Percentiles rank a stretch among this genome's conserved stretches.
Conservation (phyloP, 2,329 filamentous ascomycete genomes). For the Leptographium radiaticola region DNA sequence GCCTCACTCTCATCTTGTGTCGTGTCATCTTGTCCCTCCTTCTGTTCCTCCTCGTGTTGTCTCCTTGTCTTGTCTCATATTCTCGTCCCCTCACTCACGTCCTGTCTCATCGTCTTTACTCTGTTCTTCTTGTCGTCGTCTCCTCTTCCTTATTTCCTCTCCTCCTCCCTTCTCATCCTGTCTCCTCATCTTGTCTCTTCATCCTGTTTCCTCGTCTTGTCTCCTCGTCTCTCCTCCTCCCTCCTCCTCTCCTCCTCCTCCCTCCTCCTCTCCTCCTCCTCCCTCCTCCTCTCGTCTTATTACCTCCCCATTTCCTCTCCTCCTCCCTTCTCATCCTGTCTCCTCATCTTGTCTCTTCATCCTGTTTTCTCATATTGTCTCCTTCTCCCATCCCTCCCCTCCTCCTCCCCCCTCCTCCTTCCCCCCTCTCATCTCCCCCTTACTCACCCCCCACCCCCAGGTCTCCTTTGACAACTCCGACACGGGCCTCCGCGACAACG, state of each 20-base stretch:
- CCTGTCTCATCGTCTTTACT: neutral
- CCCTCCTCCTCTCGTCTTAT: too few relatives aligned
- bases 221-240: neutral
- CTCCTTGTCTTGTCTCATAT: neutral
- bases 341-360: too few relatives aligned
- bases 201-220: too few relatives aligned
- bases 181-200: too few relatives aligned
- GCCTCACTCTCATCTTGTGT: neutral
- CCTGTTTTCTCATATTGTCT: too few relatives aligned
- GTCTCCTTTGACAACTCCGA: constrained; percentile 14
- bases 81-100: too few relatives aligned
- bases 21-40: neutral
- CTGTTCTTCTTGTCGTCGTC: neutral
- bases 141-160: neutral
- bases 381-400: too few relatives aligned
- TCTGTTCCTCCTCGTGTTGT: neutral
- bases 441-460: neutral
- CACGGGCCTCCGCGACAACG: constrained; percentile 16
- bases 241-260: neutral
- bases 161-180: too few relatives aligned
- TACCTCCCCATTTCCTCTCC: too few relatives aligned
- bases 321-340: too few relatives aligned
- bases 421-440: neutral
- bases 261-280: neutral
- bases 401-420: neutral